Evolutionary conservation across 371 early-diverging fungal genomes (phyloP).

Genomic region (Dichotomocladium elegans): DNA sequence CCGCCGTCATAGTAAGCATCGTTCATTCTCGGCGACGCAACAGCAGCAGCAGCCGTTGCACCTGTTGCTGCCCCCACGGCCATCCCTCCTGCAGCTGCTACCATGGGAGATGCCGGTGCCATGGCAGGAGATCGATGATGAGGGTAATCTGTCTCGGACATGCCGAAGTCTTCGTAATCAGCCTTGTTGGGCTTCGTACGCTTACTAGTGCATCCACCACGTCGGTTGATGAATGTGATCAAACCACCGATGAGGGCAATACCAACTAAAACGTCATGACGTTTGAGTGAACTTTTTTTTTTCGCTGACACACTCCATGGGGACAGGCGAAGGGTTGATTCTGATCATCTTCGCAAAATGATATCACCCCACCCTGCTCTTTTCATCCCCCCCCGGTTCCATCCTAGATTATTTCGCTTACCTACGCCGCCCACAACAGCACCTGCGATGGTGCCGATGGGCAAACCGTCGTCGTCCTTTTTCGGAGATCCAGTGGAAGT

Average conservation of each 20-base stretch:
- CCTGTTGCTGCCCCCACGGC: slow-evolving; percentile 2
- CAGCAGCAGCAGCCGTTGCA: slow-evolving; percentile 6
- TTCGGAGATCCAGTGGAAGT: slow-evolving; percentile 1
- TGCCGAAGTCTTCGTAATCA: slow-evolving; percentile 43
- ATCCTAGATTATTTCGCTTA: too few species aligned
- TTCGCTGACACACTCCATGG: not conserved
- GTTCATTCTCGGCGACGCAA: slow-evolving; percentile 12
- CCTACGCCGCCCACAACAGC: slow-evolving; percentile 40
- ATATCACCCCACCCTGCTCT: too few species aligned
- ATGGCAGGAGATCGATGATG: slow-evolving; percentile 25
- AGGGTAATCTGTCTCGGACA: slow-evolving; percentile 39
- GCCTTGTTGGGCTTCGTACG: slow-evolving; percentile 16
- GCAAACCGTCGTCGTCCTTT: slow-evolving; percentile 5
- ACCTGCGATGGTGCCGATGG: slow-evolving; percentile 32
- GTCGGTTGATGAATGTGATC: slow-evolving; percentile 31
- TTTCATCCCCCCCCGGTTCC: too few species aligned
- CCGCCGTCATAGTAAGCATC: slow-evolving; percentile 17
- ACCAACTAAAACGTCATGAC: too few species aligned
- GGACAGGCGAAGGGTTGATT: too few species aligned
- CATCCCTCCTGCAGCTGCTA: slow-evolving; percentile 1
- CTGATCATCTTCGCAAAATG: not conserved
- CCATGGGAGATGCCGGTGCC: slow-evolving; percentile 5
- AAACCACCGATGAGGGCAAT: slow-evolving; percentile 33
- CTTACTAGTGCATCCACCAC: slow-evolving; percentile 30
- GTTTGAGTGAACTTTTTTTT: not conserved